Conservation (phyloP, 1,284 basidiomycete species). For the Sporisorium reilianum region DNA sequence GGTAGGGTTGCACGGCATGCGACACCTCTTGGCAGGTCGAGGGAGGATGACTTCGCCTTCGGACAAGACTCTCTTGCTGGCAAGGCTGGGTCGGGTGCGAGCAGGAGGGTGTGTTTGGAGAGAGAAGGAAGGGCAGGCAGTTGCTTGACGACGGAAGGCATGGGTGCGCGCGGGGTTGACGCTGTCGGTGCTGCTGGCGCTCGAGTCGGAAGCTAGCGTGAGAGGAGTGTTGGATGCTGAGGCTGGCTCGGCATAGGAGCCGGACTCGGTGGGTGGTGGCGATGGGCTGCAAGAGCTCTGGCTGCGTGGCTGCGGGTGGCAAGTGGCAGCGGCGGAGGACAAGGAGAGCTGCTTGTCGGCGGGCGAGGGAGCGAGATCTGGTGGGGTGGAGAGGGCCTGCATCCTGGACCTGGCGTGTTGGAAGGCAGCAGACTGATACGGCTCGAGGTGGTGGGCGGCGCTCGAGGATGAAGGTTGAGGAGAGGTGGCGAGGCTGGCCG, state of each 20-base stretch:
- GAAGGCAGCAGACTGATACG: constrained; percentile 23
- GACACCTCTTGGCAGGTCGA: constrained; percentile 13
- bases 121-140: not conserved
- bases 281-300: constrained; percentile 17
- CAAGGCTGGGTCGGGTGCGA: not conserved
- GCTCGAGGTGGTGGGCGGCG: constrained; percentile 5
- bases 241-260: not conserved
- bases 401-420: constrained; percentile 13
- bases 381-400: constrained; percentile 15
- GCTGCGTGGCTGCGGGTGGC: not conserved
- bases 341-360: not conserved
- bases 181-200: constrained; percentile 12
- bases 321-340: not conserved
- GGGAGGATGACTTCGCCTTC: constrained; percentile 27
- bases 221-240: constrained; percentile 7
- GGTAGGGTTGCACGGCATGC: not conserved
- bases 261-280: constrained; percentile 28
- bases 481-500: not conserved
- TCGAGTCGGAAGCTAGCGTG: constrained; percentile 31
- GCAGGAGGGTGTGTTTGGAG: not conserved
- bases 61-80: constrained; percentile 22
- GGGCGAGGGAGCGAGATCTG: constrained; percentile 1
- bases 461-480: not conserved
- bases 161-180: not conserved
- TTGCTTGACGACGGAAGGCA: not conserved